Base-by-base conservation (phyloP, 31 red algal species). In the Endocladia muricata region DNA sequence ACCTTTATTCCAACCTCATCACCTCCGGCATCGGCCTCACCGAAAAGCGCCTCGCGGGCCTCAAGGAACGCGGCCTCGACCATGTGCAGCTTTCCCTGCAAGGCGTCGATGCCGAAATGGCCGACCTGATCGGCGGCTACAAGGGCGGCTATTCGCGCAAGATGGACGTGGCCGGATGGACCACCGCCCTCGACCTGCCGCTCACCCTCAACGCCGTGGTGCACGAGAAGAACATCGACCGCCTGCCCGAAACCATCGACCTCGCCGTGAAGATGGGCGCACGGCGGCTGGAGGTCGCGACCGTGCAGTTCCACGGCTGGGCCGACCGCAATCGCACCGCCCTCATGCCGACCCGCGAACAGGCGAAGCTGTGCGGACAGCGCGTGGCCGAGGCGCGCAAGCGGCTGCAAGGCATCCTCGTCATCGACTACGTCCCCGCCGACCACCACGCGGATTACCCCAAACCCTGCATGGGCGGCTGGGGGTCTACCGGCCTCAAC, bases 381-480 rank as follows among this genome's bases (percentile, higher is more conserved):
- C 13, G n/a, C 13, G 47, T n/a, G 13, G 47, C 47, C 13, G 47
- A 15, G 11, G n/a, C 13, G 11, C 47, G 47, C 13, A 15, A 15
- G 11, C 47, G 47, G 13, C 13, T 15, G 47, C 47, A 52, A n/a
- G n/a, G n/a, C 13, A 52, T 52, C n/a, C 13, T 52, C 13, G n/a
- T 15, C 13, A 52, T 52, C n/a, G 11, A 52, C 47, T 52, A 52
- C n/a, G 47, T 52, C 47, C 13, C n/a, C 13, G 13, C 47, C 47
- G 47, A 52, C 47, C n/a, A 52, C 47, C 47, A 52, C 47, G 47
- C 13, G 47, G n/a, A 52, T 52, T n/a, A n/a, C 47, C 47, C 47
- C 47, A 52, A 52, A 52, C 47, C 47, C 47, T 52, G 47, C 47
- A 52, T 52, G 47, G n/a, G 47, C 47, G 47, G 47, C n/a, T 52